Evolutionary conservation across 2,329 filamentous ascomycete species (phyloP).

Genomic region (Cryphonectria parasitica): DNA sequence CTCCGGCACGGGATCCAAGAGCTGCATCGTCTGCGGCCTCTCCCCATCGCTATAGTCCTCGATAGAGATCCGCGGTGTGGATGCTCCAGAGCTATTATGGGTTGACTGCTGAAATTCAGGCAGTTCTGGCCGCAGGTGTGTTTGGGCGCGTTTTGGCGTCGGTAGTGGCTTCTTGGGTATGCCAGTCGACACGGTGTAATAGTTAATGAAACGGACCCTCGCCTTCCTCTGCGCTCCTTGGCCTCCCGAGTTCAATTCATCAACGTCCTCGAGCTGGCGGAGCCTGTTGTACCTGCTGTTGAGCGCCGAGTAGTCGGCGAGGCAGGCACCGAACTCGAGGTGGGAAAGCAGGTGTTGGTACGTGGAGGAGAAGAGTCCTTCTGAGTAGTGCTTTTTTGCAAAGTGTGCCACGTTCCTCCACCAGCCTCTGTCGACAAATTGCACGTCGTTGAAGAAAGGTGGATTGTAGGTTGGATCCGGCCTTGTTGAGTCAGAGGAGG

Average conservation of each 20-base stretch:
- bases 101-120: constrained; percentile 22
- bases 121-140: constrained; percentile 31
- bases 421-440: constrained; percentile 69
- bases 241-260: constrained; percentile 49
- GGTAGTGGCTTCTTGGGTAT: constrained; percentile 55
- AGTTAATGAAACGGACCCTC: constrained; percentile 81
- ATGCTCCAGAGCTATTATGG: constrained; percentile 26
- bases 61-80: constrained; percentile 49
- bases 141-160: constrained; percentile 19
- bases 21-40: constrained; percentile 29
- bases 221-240: constrained; percentile 44
- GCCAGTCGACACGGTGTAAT: constrained; percentile 86
- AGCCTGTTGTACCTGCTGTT: constrained; percentile 71
- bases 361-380: constrained; percentile 71
- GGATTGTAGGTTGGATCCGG: constrained; percentile 74
- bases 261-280: constrained; percentile 71
- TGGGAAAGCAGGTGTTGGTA: constrained; percentile 78
- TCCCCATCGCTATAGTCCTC: constrained; percentile 48
- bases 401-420: constrained; percentile 74
- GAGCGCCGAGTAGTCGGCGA: constrained; percentile 76
- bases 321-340: constrained; percentile 78
- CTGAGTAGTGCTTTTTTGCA: constrained; percentile 74
- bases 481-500: constrained; percentile 31
- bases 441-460: constrained; percentile 74
- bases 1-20: constrained; percentile 30